Percentiles rank a stretch among this genome's conserved stretches.
phyloP scores from a whole-genome alignment of 2,329 filamentous ascomycete species.

The Corinectria fuckeliana region DNA sequence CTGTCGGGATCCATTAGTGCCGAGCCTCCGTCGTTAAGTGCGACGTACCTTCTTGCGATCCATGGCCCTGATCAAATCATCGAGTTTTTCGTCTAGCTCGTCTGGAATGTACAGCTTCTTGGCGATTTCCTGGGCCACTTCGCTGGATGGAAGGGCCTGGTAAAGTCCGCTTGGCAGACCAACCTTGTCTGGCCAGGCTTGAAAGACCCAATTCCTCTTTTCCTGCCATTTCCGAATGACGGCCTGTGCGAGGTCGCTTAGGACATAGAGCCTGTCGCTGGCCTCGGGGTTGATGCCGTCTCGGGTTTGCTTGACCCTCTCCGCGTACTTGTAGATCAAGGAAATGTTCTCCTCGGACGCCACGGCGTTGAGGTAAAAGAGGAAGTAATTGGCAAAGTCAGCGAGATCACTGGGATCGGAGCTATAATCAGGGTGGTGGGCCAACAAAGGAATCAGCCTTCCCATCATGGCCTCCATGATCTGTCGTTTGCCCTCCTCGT shows the following conservation, averaged over 20 bases:
- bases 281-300: slow-evolving; percentile 75
- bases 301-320: slow-evolving; percentile 87
- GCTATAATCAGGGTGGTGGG: slow-evolving; percentile 91
- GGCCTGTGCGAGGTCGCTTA: slow-evolving; percentile 86
- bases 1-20: slow-evolving; percentile 46
- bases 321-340: slow-evolving; percentile 88
- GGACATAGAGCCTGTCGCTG: slow-evolving; percentile 80
- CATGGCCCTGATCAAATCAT: slow-evolving; percentile 67
- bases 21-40: background rate
- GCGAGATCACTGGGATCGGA: slow-evolving; percentile 69
- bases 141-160: slow-evolving; percentile 74
- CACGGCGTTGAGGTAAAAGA: slow-evolving; percentile 86
- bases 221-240: slow-evolving; percentile 88
- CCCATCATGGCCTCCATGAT: slow-evolving; percentile 83
- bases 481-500: slow-evolving; percentile 62
- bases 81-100: slow-evolving; percentile 76
- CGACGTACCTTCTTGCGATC: slow-evolving; percentile 74
- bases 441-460: slow-evolving; percentile 83
- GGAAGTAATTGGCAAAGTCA: slow-evolving; percentile 85
- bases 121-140: slow-evolving; percentile 82
- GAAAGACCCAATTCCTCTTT: slow-evolving; percentile 82
- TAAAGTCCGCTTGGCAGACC: slow-evolving; percentile 83
- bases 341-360: slow-evolving; percentile 87
- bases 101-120: slow-evolving; percentile 85
- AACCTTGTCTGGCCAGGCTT: slow-evolving; percentile 82